These are phyloP conservation scores for Begonia peltatifolia DNA, from an alignment of 306 rosid species.

Conservation along the genomic window DNA sequence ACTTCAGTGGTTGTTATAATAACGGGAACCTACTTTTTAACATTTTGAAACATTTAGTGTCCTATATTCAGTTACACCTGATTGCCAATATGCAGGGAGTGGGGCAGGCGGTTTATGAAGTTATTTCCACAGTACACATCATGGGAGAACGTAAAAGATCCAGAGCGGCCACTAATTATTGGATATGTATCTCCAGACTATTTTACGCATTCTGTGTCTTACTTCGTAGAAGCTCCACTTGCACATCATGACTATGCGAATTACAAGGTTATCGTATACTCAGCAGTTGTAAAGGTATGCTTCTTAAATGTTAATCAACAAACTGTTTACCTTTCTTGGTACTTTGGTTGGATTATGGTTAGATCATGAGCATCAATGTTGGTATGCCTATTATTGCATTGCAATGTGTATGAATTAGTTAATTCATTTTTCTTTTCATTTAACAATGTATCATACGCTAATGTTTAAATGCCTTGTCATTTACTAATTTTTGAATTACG, in stretches of 20 bases:
- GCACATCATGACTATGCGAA: slow-evolving; percentile 56
- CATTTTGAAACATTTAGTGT: slow-evolving; percentile 5
- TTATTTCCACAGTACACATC: slow-evolving; percentile 54
- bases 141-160: slow-evolving; percentile 84
- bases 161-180: slow-evolving; percentile 78
- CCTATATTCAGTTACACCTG: not conserved
- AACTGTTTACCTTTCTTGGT: slow-evolving; percentile 5
- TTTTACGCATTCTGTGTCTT: slow-evolving; percentile 96
- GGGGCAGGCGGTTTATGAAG: slow-evolving; percentile 93
- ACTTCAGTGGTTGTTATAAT: no score
- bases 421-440: no score
- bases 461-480: no score
- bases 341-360: not conserved
- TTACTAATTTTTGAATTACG: no score
- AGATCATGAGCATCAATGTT: no score
- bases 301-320: not conserved
- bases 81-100: slow-evolving; percentile 54
- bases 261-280: slow-evolving; percentile 79
- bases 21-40: no score
- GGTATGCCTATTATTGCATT: no score
- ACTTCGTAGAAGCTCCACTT: slow-evolving; percentile 90
- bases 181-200: slow-evolving; percentile 98
- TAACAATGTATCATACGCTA: no score
- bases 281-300: slow-evolving; percentile 99
- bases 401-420: no score